Conservation (phyloP, 2,329 filamentous ascomycete genomes). For the Pezicula radicicola region DNA sequence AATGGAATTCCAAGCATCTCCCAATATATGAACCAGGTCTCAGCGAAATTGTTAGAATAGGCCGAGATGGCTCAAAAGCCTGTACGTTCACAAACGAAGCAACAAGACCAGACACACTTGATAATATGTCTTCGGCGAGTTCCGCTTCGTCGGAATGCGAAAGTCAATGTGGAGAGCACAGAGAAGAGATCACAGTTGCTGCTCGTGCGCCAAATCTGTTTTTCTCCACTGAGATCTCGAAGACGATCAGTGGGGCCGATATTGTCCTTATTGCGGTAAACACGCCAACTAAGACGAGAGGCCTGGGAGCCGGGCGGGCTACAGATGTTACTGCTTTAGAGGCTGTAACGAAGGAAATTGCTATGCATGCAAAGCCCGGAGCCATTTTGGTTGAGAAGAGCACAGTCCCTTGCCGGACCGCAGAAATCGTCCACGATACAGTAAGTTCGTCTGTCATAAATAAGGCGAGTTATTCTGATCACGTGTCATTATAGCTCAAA, state of each 20-base stretch:
- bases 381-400: slow-evolving; percentile 80
- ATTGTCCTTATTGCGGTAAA: slow-evolving; percentile 75
- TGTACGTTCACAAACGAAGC: slow-evolving; percentile 38
- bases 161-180: slow-evolving; percentile 24
- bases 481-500: slow-evolving; percentile 43
- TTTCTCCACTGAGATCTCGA: slow-evolving; percentile 67
- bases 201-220: slow-evolving; percentile 62
- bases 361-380: slow-evolving; percentile 60
- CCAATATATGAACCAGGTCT: slow-evolving; percentile 77
- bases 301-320: slow-evolving; percentile 66
- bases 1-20: slow-evolving; percentile 71
- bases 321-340: slow-evolving; percentile 73
- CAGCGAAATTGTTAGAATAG: slow-evolving; percentile 61
- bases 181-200: slow-evolving; percentile 30
- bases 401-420: slow-evolving; percentile 74
- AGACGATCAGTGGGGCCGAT: slow-evolving; percentile 63
- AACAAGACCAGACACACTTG: slow-evolving; percentile 23
- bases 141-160: slow-evolving; percentile 29
- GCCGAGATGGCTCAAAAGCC: slow-evolving; percentile 54
- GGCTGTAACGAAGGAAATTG: slow-evolving; percentile 65
- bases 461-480: slow-evolving; percentile 18
- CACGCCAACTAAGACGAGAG: slow-evolving; percentile 72
- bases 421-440: slow-evolving; percentile 65
- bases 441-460: slow-evolving; percentile 37
- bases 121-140: slow-evolving; percentile 29